Conservation (phyloP, 768 basidiomycete species). For the Agaricus blazei region DNA sequence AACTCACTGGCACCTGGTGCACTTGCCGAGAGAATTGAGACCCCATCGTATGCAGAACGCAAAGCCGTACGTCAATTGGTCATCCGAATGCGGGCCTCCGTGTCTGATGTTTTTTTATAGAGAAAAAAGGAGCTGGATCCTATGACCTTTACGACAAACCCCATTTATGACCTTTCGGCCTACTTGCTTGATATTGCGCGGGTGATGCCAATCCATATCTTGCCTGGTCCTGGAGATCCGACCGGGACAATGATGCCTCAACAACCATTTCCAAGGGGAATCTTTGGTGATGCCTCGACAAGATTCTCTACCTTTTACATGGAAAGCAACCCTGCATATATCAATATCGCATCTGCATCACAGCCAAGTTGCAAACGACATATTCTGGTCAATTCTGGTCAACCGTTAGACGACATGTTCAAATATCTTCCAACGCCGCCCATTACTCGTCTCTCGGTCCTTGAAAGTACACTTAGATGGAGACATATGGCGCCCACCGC, state of each 20-base stretch:
- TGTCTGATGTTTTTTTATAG: conserved; percentile 27
- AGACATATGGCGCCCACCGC: conserved; percentile 98
- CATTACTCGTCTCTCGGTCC: conserved; percentile 66
- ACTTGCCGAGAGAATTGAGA: conserved; percentile 25
- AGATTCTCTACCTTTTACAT: conserved; percentile 60
- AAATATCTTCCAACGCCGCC: conserved; percentile 80
- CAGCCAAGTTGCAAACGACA: conserved; percentile 35
- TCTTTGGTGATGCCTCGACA: conserved; percentile 65
- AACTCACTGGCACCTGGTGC: conserved; percentile 68
- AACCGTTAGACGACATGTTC: conserved; percentile 92
- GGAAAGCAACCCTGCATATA: conserved; percentile 88
- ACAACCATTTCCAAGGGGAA: conserved; percentile 86
- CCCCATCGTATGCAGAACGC: conserved; percentile 35
- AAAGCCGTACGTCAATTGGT: conserved; percentile 45
- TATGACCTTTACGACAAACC: conserved; percentile 67
- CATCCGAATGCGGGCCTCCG: not conserved
- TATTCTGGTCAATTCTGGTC: conserved; percentile 84
- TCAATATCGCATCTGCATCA: conserved; percentile 52
- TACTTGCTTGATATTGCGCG: conserved; percentile 72
- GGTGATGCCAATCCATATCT: conserved; percentile 78
- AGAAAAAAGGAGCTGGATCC: conserved; percentile 64
- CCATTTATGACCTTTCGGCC: conserved; percentile 61
- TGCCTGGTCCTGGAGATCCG: conserved; percentile 88
- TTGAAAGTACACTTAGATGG: conserved; percentile 83
- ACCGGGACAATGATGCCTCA: conserved; percentile 89